Evolutionary conservation across 202 grass and related monocot genomes (phyloP).

Genomic region (Eragrostis tef): DNA sequence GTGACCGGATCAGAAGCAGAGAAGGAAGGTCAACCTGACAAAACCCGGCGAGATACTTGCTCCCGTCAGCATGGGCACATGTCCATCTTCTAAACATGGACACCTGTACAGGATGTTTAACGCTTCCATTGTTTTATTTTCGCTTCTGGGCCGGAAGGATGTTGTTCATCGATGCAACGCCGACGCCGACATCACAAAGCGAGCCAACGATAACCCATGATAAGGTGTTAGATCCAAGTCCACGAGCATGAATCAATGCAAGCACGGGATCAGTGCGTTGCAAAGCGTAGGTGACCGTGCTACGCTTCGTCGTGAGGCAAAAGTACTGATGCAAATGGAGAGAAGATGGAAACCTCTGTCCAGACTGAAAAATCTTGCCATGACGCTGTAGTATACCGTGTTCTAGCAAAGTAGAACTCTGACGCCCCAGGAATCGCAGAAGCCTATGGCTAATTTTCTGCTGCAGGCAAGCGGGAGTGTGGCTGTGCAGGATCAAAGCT

Average conservation of each 20-base stretch:
- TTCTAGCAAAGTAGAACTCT: background rate
- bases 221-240: background rate
- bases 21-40: background rate
- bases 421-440: background rate
- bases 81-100: background rate
- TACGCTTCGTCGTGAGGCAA: background rate
- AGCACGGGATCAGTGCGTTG: background rate
- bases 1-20: background rate
- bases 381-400: no score
- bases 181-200: background rate
- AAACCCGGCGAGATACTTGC: background rate
- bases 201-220: background rate
- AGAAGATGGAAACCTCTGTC: no score
- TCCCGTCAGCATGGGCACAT: conserved; percentile 1
- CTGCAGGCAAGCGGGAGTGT: no score
- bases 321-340: background rate
- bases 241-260: conserved; percentile 1
- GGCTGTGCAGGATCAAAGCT: no score
- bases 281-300: background rate
- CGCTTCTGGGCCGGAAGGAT: background rate
- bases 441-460: background rate
- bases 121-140: background rate
- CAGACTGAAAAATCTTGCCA: no score
- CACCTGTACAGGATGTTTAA: background rate
- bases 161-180: no score